Percentiles rank a stretch among this genome's conserved stretches.
phyloP scores from a whole-genome alignment of 768 basidiomycete species.

The Dacryopinax spathularia region DNA sequence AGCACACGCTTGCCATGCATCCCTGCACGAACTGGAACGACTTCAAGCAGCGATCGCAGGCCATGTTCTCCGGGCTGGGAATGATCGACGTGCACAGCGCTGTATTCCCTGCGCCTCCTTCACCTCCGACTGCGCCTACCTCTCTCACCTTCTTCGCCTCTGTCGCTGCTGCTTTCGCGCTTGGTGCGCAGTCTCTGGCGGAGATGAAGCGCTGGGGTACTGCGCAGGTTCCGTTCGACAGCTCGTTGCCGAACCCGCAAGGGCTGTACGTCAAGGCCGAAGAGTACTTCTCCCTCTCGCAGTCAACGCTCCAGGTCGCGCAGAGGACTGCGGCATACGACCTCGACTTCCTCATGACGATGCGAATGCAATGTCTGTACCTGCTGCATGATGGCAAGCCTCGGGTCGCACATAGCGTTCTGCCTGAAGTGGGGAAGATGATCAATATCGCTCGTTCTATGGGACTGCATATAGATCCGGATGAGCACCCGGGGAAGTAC shows the following conservation, averaged over 20 bases:
- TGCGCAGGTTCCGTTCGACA: neutral
- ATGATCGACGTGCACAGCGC: too few relatives aligned
- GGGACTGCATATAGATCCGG: constrained; percentile 48
- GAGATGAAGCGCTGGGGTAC: constrained; percentile 3
- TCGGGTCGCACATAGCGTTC: constrained; percentile 29
- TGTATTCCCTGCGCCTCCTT: constrained; percentile 6
- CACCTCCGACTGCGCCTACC: constrained; percentile 18
- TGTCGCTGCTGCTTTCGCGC: constrained; percentile 42
- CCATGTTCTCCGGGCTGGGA: constrained; percentile 31
- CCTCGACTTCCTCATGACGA: constrained; percentile 45
- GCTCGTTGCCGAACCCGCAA: neutral
- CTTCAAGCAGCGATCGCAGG: constrained; percentile 33
- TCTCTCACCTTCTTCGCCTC: constrained; percentile 43
- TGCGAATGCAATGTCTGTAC: constrained; percentile 42
- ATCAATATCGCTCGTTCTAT: constrained; percentile 50
- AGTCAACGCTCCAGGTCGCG: constrained; percentile 32
- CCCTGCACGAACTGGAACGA: constrained; percentile 39
- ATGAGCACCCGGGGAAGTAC: constrained; percentile 36
- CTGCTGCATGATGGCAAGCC: constrained; percentile 39
- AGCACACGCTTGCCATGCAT: constrained; percentile 33
- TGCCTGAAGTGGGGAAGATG: constrained; percentile 48
- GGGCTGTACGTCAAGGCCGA: constrained; percentile 17
- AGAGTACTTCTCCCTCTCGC: constrained; percentile 35
- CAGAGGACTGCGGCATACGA: constrained; percentile 34
- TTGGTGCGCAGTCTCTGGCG: constrained; percentile 31